A percentile compares a stretch with the other conserved stretches of the same genome.
Conservation (phyloP, 306 rosid species). For the Acacia melanoxylon region DNA sequence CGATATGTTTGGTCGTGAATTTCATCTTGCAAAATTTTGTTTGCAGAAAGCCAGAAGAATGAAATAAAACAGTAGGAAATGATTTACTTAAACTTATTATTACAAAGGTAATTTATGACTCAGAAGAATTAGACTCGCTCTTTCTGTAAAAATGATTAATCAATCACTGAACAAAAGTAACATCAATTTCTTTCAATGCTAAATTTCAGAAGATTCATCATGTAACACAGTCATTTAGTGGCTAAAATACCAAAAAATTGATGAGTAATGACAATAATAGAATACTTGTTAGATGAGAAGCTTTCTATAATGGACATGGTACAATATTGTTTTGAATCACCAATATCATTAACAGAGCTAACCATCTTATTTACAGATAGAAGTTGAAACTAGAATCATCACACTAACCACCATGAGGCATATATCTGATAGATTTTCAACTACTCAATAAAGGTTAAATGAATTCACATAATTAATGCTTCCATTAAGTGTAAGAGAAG, state of each 20-base stretch:
- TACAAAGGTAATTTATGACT: background rate
- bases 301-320: background rate
- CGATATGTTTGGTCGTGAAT: conserved; percentile 44
- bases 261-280: background rate
- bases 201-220: background rate
- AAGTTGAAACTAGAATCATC: background rate
- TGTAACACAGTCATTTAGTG: background rate
- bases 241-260: background rate
- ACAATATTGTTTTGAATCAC: background rate
- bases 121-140: background rate
- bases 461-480: background rate
- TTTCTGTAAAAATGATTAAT: background rate
- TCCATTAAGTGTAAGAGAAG: background rate
- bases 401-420: background rate
- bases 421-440: background rate
- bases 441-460: background rate
- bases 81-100: background rate
- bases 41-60: conserved; percentile 34
- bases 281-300: background rate
- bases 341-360: background rate
- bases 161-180: background rate
- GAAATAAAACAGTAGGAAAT: background rate
- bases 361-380: background rate
- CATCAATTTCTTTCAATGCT: background rate
- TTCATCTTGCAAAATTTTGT: conserved; percentile 57